These are phyloP conservation scores for Candida ovalis DNA, from an alignment of 805 yeast genomes.

Conservation along the genomic window DNA sequence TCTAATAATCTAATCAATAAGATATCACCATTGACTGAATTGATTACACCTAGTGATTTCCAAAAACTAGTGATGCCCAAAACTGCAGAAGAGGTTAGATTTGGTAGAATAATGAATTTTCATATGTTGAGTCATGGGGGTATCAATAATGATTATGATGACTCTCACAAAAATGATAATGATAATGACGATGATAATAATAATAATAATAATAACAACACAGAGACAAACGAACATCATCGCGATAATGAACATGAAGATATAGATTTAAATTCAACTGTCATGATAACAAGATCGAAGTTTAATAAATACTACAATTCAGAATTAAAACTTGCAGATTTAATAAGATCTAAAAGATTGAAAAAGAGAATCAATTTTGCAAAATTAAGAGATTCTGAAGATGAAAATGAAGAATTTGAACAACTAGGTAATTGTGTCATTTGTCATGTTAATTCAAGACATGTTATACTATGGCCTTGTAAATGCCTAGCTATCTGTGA, in stretches of 20 bases:
- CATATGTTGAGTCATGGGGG: constrained; percentile 21
- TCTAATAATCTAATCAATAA: neutral
- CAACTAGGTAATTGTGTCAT: constrained; percentile 62
- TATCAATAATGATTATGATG: neutral
- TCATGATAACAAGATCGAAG: constrained; percentile 27
- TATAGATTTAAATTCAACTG: neutral
- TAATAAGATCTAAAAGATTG: constrained; percentile 22
- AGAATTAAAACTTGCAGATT: constrained; percentile 25
- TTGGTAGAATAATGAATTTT: constrained; percentile 26
- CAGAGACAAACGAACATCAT: neutral
- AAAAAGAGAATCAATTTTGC: neutral
- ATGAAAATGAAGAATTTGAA: constrained; percentile 26
- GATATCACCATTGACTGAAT: constrained; percentile 12
- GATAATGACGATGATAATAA: neutral
- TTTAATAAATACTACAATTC: constrained; percentile 22
- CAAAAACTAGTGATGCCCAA: constrained; percentile 22
- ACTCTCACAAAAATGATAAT: neutral
- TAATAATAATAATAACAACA: neutral
- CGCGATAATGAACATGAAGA: neutral
- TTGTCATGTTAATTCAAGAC: constrained; percentile 71
- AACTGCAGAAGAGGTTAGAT: constrained; percentile 22
- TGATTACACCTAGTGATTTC: constrained; percentile 24
- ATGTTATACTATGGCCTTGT: constrained; percentile 90
- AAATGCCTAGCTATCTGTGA: constrained; percentile 87
- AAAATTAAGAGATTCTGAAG: neutral